These are phyloP conservation scores for Pseudogymnoascus pannorum DNA, from an alignment of 2,329 filamentous ascomycete genomes.

Conservation along the genomic window DNA sequence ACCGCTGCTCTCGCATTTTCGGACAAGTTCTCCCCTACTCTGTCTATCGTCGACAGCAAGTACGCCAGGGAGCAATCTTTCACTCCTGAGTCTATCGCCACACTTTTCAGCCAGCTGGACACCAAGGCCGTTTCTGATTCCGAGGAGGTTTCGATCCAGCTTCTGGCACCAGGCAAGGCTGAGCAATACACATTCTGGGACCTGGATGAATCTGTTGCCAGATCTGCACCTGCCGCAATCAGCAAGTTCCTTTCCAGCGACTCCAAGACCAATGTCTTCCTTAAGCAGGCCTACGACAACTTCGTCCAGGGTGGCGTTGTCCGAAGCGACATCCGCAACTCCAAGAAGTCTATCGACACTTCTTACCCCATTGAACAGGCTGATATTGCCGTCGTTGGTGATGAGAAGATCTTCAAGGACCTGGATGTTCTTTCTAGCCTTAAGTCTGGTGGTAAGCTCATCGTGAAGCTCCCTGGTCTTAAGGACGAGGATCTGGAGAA, in stretches of 20 bases:
- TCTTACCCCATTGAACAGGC: conserved; percentile 75
- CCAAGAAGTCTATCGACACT: conserved; percentile 74
- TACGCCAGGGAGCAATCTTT: conserved; percentile 63
- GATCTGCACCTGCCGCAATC: conserved; percentile 54
- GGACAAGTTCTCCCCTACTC: conserved; percentile 54
- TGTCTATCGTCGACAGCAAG: conserved; percentile 74
- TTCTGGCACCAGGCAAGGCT: conserved; percentile 43
- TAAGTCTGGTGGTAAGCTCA: conserved; percentile 62
- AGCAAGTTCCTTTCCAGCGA: conserved; percentile 62
- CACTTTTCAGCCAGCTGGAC: conserved; percentile 41
- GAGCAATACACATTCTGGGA: conserved; percentile 96
- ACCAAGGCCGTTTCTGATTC: conserved; percentile 35
- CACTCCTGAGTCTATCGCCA: conserved; percentile 47
- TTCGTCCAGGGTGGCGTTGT: conserved; percentile 68
- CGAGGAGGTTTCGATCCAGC: conserved; percentile 43
- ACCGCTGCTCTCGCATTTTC: conserved; percentile 78
- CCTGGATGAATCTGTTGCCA: conserved; percentile 63
- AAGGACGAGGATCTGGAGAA: conserved; percentile 90
- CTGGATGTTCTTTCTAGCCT: conserved; percentile 66
- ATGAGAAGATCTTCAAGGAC: conserved; percentile 71
- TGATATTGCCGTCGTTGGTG: conserved; percentile 70
- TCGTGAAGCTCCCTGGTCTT: conserved; percentile 68
- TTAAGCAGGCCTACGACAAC: conserved; percentile 58
- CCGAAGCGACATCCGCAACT: conserved; percentile 78
- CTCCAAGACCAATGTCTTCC: conserved; percentile 54